Conservation (phyloP, 768 basidiomycete genomes). For the button mushroom (Agaricus bisporus) region DNA sequence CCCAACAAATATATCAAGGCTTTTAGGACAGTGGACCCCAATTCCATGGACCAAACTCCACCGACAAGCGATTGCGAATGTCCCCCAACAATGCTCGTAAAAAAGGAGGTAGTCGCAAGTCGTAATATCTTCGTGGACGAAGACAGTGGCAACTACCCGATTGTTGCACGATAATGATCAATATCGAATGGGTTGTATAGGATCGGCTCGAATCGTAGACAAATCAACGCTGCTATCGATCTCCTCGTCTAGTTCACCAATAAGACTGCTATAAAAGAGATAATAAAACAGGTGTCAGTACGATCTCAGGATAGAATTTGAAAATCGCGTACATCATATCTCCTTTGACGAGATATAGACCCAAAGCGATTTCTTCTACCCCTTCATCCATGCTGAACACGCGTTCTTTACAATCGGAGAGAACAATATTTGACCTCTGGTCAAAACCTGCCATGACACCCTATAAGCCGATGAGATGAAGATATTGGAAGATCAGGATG, state of each 20-base stretch:
- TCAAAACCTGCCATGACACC: slow-evolving; percentile 90
- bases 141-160: too few relatives aligned
- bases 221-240: slow-evolving; percentile 74
- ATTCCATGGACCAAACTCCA: too few relatives aligned
- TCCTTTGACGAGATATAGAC: slow-evolving; percentile 95
- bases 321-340: slow-evolving; percentile 84
- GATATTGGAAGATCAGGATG: not conserved
- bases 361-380: slow-evolving; percentile 91
- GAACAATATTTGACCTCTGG: slow-evolving; percentile 93
- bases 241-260: slow-evolving; percentile 82
- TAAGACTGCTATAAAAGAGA: slow-evolving; percentile 44
- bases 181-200: slow-evolving; percentile 77
- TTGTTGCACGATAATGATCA: slow-evolving; percentile 22
- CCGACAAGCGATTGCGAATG: too few relatives aligned
- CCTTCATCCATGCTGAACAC: slow-evolving; percentile 88
- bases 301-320: not conserved
- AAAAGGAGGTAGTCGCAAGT: too few relatives aligned
- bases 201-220: slow-evolving; percentile 78
- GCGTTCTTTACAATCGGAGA: slow-evolving; percentile 90
- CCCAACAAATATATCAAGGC: too few relatives aligned
- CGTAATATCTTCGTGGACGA: too few relatives aligned
- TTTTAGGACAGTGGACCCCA: too few relatives aligned
- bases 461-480: slow-evolving; percentile 31
- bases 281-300: slow-evolving; percentile 6
- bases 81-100: too few relatives aligned